Percentiles rank a stretch among this genome's conserved stretches.
These are phyloP conservation scores for Spergularia bocconei DNA, from an alignment of 148 eudicot genomes.

Conservation along the genomic window DNA sequence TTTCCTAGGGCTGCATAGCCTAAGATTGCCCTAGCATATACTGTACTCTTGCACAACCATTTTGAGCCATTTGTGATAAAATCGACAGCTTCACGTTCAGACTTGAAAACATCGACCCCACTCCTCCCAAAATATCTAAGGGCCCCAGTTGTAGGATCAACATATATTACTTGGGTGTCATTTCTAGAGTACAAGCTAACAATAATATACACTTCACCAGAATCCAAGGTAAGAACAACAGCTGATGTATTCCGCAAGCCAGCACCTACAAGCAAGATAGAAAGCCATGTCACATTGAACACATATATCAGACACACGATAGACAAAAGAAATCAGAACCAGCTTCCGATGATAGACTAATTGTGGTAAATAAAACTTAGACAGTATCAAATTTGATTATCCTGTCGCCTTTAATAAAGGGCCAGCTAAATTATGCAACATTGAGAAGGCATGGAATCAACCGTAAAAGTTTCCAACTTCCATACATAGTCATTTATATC, in stretches of 20 bases:
- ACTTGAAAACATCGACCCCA: constrained; percentile 72
- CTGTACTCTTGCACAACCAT: constrained; percentile 59
- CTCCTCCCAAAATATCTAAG: constrained; percentile 56
- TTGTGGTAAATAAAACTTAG: neutral
- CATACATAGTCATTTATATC: no score
- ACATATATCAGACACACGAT: neutral
- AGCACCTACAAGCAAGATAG: constrained; percentile 38
- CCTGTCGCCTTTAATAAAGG: neutral
- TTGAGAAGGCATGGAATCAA: neutral
- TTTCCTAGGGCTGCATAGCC: constrained; percentile 91
- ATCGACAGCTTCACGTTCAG: constrained; percentile 87
- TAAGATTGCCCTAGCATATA: constrained; percentile 74
- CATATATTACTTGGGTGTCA: constrained; percentile 84
- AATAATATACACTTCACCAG: constrained; percentile 77
- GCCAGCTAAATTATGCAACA: neutral
- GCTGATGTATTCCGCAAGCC: constrained; percentile 67
- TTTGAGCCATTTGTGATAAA: constrained; percentile 78
- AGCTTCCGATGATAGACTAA: neutral
- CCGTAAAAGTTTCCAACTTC: no score
- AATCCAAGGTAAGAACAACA: constrained; percentile 72
- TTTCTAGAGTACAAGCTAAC: constrained; percentile 59
- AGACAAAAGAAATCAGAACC: neutral
- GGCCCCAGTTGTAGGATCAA: constrained; percentile 94
- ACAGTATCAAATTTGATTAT: neutral
- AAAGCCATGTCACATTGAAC: neutral